These are phyloP conservation scores for Aspergillus novoparasiticus DNA, from an alignment of 2,329 filamentous ascomycete genomes.

Conservation along the genomic window DNA sequence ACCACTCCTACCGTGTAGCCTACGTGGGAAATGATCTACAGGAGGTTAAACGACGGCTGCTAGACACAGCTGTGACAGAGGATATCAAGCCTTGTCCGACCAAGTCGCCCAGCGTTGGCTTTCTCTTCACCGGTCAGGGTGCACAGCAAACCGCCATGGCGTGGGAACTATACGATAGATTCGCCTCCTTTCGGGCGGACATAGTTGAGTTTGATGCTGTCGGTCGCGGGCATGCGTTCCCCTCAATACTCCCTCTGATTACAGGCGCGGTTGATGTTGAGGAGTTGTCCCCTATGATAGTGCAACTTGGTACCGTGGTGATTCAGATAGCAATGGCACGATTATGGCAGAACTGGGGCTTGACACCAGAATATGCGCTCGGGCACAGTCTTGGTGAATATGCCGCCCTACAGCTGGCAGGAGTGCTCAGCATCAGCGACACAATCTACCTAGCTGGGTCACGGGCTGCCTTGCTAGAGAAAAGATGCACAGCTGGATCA, in stretches of 20 bases:
- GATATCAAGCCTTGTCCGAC: not conserved
- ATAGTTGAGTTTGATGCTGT: conserved; percentile 29
- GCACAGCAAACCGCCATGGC: conserved; percentile 41
- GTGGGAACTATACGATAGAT: conserved; percentile 16
- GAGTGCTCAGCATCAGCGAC: conserved; percentile 40
- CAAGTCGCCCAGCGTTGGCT: conserved; percentile 26
- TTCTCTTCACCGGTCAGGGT: conserved; percentile 45
- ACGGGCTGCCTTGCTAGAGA: conserved; percentile 42
- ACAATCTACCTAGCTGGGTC: conserved; percentile 43
- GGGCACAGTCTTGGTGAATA: conserved; percentile 48
- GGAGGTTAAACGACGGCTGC: not conserved
- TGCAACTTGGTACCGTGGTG: conserved; percentile 39
- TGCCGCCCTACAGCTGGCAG: conserved; percentile 43
- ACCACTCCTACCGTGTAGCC: conserved; percentile 40
- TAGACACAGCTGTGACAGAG: not conserved
- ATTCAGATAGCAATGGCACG: conserved; percentile 41
- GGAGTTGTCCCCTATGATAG: conserved; percentile 31
- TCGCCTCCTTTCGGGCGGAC: not conserved
- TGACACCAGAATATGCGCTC: conserved; percentile 38
- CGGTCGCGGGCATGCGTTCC: conserved; percentile 33
- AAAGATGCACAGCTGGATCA: conserved; percentile 42
- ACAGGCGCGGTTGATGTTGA: conserved; percentile 30
- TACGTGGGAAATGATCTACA: conserved; percentile 24
- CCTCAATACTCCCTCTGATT: conserved; percentile 38
- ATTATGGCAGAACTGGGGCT: conserved; percentile 36